Evolutionary conservation across 257 asterid genomes (phyloP).

Genomic region (Salvia rosmarinus): DNA sequence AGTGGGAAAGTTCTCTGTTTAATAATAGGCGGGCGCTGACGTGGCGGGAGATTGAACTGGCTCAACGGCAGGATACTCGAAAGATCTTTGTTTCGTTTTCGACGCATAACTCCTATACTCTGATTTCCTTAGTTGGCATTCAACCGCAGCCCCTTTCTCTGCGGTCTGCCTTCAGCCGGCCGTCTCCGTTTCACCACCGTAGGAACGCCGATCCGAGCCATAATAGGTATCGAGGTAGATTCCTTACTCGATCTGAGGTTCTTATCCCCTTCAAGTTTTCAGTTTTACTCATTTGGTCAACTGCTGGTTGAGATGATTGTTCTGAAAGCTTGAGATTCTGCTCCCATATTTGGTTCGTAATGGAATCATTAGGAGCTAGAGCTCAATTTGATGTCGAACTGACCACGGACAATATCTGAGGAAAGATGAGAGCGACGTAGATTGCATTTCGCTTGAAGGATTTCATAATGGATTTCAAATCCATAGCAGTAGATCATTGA

Average conservation of each 20-base stretch:
- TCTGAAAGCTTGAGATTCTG: neutral
- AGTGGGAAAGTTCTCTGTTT: conserved; percentile 6
- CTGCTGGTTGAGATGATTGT: neutral
- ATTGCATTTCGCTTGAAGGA: neutral
- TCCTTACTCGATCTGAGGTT: neutral
- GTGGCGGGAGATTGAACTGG: neutral
- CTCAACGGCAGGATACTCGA: neutral
- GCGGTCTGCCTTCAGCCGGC: neutral
- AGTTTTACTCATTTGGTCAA: neutral
- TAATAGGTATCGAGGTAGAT: conserved; percentile 1
- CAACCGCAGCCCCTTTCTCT: neutral
- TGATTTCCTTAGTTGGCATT: neutral
- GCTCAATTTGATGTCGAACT: conserved; percentile 9
- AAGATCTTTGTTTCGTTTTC: neutral
- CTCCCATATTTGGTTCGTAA: neutral
- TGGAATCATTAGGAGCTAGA: neutral
- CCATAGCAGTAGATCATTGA: neutral
- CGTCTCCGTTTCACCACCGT: neutral
- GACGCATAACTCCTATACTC: neutral
- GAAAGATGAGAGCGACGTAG: neutral
- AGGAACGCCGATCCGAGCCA: neutral
- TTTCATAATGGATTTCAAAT: conserved; percentile 4
- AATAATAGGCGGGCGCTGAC: conserved; percentile 17
- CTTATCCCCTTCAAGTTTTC: neutral
- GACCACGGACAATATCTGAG: neutral